These are phyloP conservation scores for Xylariales sp. DNA, from an alignment of 2,329 filamentous ascomycete species.

Conservation along the genomic window DNA sequence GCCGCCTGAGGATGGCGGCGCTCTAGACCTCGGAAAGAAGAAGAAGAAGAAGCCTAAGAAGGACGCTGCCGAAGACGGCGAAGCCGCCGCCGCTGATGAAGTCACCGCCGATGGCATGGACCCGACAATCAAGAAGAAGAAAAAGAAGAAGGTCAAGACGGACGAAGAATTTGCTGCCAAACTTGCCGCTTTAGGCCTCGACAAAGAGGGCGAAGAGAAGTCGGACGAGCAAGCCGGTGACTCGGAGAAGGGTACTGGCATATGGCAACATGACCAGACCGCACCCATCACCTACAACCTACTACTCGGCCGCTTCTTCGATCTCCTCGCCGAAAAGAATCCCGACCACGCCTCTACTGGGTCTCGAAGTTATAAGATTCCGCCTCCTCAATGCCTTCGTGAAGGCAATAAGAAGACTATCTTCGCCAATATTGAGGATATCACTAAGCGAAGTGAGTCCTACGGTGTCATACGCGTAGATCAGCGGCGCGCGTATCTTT, in stretches of 20 bases:
- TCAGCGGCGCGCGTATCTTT: neutral
- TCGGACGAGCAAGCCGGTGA: slow-evolving; percentile 75
- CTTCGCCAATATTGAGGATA: slow-evolving; percentile 98
- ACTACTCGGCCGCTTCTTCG: slow-evolving; percentile 93
- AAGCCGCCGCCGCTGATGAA: slow-evolving; percentile 63
- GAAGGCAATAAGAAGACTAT: slow-evolving; percentile 99
- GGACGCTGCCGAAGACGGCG: slow-evolving; percentile 59
- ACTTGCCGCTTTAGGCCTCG: slow-evolving; percentile 71
- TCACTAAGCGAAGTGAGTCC: slow-evolving; percentile 82
- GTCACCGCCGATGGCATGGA: slow-evolving; percentile 69
- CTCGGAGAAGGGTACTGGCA: slow-evolving; percentile 84
- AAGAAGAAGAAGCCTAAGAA: slow-evolving; percentile 71
- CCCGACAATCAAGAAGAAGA: slow-evolving; percentile 88
- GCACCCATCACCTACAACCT: slow-evolving; percentile 85
- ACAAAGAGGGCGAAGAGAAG: slow-evolving; percentile 63
- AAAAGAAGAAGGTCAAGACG: slow-evolving; percentile 60
- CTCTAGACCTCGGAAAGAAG: slow-evolving; percentile 77
- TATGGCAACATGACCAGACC: slow-evolving; percentile 86
- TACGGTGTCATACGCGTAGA: neutral
- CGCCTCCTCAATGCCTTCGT: slow-evolving; percentile 96
- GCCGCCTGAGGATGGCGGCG: slow-evolving; percentile 61
- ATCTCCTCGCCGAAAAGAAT: slow-evolving; percentile 93
- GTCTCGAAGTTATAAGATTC: slow-evolving; percentile 98
- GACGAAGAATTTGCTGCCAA: slow-evolving; percentile 68
- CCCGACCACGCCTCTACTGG: slow-evolving; percentile 92